These are phyloP conservation scores for Cystobasidium pallidum DNA, from an alignment of 1,284 basidiomycete species.

Conservation along the genomic window DNA sequence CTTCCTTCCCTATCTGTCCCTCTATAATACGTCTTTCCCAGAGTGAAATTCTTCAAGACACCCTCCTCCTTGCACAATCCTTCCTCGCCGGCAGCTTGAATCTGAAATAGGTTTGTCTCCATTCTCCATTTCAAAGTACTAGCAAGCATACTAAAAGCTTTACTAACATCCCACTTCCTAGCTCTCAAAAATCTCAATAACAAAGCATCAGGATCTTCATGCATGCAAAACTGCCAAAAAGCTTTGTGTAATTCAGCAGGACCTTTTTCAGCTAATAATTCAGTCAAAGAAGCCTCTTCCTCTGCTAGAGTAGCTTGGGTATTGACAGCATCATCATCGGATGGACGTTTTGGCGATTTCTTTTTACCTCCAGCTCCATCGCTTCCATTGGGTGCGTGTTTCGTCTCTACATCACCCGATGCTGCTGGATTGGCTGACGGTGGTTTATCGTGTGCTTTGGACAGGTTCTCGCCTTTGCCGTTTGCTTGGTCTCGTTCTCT, in stretches of 20 bases:
- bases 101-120: constrained; percentile 54
- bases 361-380: constrained; percentile 5
- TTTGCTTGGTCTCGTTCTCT: constrained; percentile 11
- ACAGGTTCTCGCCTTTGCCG: constrained; percentile 2
- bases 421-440: constrained; percentile 5
- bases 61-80: constrained; percentile 56
- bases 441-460: constrained; percentile 15
- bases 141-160: constrained; percentile 56
- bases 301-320: constrained; percentile 17
- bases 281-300: constrained; percentile 5
- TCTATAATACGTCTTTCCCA: constrained; percentile 55
- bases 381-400: neutral
- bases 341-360: constrained; percentile 5
- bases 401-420: neutral
- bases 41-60: constrained; percentile 56
- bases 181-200: constrained; percentile 56
- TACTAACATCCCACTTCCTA: constrained; percentile 56
- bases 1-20: constrained; percentile 51
- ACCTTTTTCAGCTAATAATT: constrained; percentile 27
- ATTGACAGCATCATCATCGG: constrained; percentile 27
- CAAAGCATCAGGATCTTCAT: constrained; percentile 54
- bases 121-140: constrained; percentile 55
- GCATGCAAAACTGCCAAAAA: constrained; percentile 37
- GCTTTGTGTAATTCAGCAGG: constrained; percentile 16
- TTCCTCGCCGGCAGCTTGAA: constrained; percentile 55